Base-by-base conservation (phyloP, 2,329 filamentous ascomycete genomes). In the Microsporum audouinii region DNA sequence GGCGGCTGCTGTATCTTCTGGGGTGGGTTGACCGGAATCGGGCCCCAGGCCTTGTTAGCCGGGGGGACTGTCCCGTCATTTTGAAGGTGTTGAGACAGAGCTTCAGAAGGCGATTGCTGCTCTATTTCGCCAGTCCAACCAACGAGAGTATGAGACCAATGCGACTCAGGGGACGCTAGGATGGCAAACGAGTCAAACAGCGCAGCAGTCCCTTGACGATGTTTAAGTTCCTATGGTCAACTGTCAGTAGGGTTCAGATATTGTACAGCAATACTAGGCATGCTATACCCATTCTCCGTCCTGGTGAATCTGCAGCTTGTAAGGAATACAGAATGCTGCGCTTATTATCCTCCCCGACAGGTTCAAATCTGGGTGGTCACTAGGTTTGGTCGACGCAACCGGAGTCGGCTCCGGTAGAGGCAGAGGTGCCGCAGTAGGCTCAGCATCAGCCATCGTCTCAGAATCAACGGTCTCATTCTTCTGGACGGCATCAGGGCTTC, bases 51-150 rank as follows among this genome's bases (percentile, higher is more conserved):
- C 63, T 88, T 86, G 71, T 87, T 94, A 53, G 88, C 73, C 8
- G 85, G 80, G 36, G 53, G 63, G 63, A 33, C 66, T 63, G 17
- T 14, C 23, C 17, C 38, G 4, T 23, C 34, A 6, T 55, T 63
- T 17, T 60, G 17, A 14, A 56, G 71, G 70, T 29, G 71, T 71
- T 73, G 66, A 31, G 77, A 63, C 2, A 68, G 63, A 7, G 65
- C 27, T 12, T 70, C 68, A n/a, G 64, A 5, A 3, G 17, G 34
- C 14, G 56, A 17, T 33, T 41, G 34, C n/a, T 73, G 76, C 61
- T 86, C 83, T 62, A 92, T 87, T 73, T 97, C 92, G 62, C 92
- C 92, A 2, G 92, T 96, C 92, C 92, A 97, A 53, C 90, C 91
- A 59, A 97, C 88, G 4, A 96, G 82, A 0, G 87, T 94, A 76